Conservation (phyloP, 176 grass and related monocot genomes). For the Carex cristatella region DNA sequence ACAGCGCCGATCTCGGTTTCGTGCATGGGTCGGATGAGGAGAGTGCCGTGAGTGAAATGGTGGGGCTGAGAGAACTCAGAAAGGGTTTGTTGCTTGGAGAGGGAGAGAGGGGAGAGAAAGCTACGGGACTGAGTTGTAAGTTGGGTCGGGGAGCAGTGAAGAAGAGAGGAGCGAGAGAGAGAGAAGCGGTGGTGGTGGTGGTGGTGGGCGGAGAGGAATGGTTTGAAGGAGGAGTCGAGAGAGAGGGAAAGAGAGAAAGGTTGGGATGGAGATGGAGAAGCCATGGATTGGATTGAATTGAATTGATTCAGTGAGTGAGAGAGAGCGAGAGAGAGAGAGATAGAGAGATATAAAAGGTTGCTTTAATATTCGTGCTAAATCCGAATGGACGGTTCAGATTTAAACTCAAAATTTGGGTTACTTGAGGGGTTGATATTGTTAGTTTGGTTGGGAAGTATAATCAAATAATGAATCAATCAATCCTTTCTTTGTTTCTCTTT, state of each 20-base stretch:
- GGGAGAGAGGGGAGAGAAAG: constrained; percentile 50
- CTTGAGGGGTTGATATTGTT: too few relatives aligned
- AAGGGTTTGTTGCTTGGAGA: constrained; percentile 40
- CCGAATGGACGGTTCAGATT: too few relatives aligned
- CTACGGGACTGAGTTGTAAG: not conserved
- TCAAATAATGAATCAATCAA: too few relatives aligned
- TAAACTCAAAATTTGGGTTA: too few relatives aligned
- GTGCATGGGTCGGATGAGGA: constrained; percentile 53
- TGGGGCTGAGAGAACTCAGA: constrained; percentile 37
- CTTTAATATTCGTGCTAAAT: too few relatives aligned
- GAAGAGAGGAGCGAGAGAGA: not conserved
- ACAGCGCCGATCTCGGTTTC: constrained; percentile 42
- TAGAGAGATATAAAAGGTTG: too few relatives aligned
- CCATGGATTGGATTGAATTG: too few relatives aligned
- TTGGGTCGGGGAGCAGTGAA: not conserved
- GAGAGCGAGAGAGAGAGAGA: too few relatives aligned
- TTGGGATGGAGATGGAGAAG: too few relatives aligned
- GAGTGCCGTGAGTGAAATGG: constrained; percentile 40
- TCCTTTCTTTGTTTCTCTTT: too few relatives aligned
- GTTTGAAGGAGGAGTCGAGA: not conserved
- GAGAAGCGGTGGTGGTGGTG: not conserved
- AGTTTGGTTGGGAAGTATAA: too few relatives aligned
- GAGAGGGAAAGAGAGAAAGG: not conserved
- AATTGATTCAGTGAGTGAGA: too few relatives aligned
- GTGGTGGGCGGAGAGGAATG: not conserved